These are phyloP conservation scores for Amanita rimosa DNA, from an alignment of 768 basidiomycete species.

Conservation along the genomic window DNA sequence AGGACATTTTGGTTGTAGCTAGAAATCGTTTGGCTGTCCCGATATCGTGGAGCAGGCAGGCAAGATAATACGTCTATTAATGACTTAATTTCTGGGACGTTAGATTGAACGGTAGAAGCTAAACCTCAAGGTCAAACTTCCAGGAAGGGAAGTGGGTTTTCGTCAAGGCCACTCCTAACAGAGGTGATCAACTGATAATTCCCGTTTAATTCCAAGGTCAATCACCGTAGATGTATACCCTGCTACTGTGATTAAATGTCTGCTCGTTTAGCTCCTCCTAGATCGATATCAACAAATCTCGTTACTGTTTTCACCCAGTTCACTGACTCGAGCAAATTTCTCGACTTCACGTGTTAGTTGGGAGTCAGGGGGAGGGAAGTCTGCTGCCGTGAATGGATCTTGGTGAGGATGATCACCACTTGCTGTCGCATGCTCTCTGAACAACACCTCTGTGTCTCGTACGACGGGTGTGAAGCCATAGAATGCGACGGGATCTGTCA, in stretches of 20 bases:
- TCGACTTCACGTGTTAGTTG: constrained; percentile 25
- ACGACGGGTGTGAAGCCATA: constrained; percentile 40
- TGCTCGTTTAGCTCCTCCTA: constrained; percentile 31
- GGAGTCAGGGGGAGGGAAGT: constrained; percentile 33
- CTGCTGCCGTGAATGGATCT: constrained; percentile 23
- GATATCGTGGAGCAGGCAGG: constrained; percentile 42
- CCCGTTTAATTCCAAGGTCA: background rate
- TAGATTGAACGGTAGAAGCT: background rate
- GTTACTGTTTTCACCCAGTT: background rate
- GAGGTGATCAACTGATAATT: background rate
- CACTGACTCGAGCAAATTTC: constrained; percentile 25
- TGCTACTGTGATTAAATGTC: constrained; percentile 37
- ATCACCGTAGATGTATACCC: constrained; percentile 40
- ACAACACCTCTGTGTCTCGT: constrained; percentile 36
- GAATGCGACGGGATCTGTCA: constrained; percentile 12
- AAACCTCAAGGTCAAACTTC: constrained; percentile 26
- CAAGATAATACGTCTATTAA: constrained; percentile 33
- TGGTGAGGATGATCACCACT: constrained; percentile 29
- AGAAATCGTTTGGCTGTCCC: constrained; percentile 37
- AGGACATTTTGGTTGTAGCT: constrained; percentile 41
- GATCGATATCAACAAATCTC: background rate
- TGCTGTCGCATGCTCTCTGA: constrained; percentile 32
- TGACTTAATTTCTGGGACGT: background rate
- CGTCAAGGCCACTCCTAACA: constrained; percentile 33
- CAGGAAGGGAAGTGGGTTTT: constrained; percentile 35